These are phyloP conservation scores for Pseudocercospora cruenta DNA, from an alignment of 2,329 filamentous ascomycete species.

Conservation along the genomic window DNA sequence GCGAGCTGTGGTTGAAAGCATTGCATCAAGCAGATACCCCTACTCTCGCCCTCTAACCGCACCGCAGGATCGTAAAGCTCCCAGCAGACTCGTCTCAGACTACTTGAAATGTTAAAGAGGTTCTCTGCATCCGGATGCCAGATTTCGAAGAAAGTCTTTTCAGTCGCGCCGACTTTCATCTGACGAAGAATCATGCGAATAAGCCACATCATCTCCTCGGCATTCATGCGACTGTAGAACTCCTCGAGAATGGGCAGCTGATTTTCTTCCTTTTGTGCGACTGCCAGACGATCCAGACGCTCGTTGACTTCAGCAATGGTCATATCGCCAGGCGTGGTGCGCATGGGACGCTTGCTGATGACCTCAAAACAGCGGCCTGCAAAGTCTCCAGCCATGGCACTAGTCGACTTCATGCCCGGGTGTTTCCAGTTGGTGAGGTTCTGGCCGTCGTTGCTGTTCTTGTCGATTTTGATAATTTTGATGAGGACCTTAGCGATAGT, in stretches of 20 bases:
- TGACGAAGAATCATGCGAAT: constrained; percentile 89
- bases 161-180: constrained; percentile 76
- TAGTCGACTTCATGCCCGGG: constrained; percentile 68
- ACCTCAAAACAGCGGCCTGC: constrained; percentile 86
- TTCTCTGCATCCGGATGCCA: constrained; percentile 59
- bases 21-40: constrained; percentile 80
- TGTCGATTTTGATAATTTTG: constrained; percentile 88
- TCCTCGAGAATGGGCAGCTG: constrained; percentile 79
- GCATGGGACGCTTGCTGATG: constrained; percentile 79
- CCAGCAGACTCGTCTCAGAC: constrained; percentile 89
- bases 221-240: constrained; percentile 90
- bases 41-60: constrained; percentile 73
- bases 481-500: constrained; percentile 88
- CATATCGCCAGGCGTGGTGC: constrained; percentile 74
- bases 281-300: constrained; percentile 76
- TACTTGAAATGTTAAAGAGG: constrained; percentile 86
- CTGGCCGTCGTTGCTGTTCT: constrained; percentile 84
- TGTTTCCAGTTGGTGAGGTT: constrained; percentile 90
- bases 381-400: constrained; percentile 83
- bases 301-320: constrained; percentile 88
- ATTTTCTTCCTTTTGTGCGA: constrained; percentile 76
- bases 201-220: constrained; percentile 91
- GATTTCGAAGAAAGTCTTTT: constrained; percentile 80
- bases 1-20: constrained; percentile 96
- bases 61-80: constrained; percentile 76